Evolutionary conservation across 202 grass and related monocot genomes (phyloP), one percentile per base, ranked within the genome.

Genomic region (Schoenoplectus tabernaemontani): DNA sequence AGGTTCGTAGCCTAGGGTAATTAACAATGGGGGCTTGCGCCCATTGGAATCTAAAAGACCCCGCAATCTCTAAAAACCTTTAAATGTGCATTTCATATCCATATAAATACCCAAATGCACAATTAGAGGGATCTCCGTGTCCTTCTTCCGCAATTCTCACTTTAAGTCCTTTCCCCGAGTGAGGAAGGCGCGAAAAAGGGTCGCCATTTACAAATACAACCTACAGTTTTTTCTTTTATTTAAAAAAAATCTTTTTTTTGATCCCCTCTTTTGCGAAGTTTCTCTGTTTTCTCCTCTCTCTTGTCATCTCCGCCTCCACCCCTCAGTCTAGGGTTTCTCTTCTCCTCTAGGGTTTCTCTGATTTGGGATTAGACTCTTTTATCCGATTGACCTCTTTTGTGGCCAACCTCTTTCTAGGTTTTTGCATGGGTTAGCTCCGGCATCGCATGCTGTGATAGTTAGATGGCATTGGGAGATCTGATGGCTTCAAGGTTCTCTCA

Each of bases 381-480:
- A 42, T 46, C 57, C 76, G 38, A 78, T 78, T 78, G 76, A 42
- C 33, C 24, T 78, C 32, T 19, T 57, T 10, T 76, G 16, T 33
- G 33, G n/a, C 38, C 64, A 5, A 43, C 70, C 13, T 15, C 17
- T 16, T 53, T 75, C 28, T 75, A 75, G 58, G 42, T 37, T 12
- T 60, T 24, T 44, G 64, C 66, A 57, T 38, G 70, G 82, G 36
- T 46, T 37, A 30, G 71, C 26, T 53, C 15, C 1, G 16, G 46
- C 70, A 56, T 54, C 44, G 41, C 66, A 71, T 71, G 19, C 22
- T 71, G 9, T 13, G 9, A 23, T n/a, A 59, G 57, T 47, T 85
- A 73, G 78, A 97, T 97, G 94, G 94, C 94, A 87, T 90, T 97
- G 91, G 94, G 91, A 84, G 94, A 97, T 97, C 91, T 92, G 80